Conservation (phyloP, 2,329 filamentous ascomycete genomes). For the Chalaropsis ovoidea region DNA sequence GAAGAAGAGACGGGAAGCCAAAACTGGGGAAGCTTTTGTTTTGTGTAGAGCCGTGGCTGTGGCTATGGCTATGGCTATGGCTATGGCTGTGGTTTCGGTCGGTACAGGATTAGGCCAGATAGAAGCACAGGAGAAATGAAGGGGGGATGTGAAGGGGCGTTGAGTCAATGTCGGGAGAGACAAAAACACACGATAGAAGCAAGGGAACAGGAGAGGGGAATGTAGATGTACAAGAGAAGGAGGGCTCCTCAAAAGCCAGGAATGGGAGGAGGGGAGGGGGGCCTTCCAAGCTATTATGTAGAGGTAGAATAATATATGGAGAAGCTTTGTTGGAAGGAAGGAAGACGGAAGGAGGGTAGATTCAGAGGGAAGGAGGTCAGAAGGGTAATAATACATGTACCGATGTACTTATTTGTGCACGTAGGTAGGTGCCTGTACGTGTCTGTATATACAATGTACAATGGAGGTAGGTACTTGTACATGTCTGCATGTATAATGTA, state of each 20-base stretch:
- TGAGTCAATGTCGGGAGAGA: neutral
- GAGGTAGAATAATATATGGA: neutral
- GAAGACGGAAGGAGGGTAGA: neutral
- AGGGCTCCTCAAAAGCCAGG: neutral
- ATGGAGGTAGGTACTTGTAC: no score
- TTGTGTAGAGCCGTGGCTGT: neutral
- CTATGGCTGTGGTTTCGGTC: neutral
- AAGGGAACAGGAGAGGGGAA: neutral
- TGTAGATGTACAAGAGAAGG: neutral
- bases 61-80: no score
- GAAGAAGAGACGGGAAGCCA: neutral
- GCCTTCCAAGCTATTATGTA: neutral
- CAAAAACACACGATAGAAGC: neutral
- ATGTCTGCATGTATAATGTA: neutral
- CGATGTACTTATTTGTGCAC: neutral
- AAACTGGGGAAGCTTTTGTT: neutral
- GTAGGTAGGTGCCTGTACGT: neutral
- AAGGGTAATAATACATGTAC: neutral
- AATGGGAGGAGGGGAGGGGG: neutral
- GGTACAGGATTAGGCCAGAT: neutral
- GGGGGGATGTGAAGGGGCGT: neutral
- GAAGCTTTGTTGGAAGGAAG: constrained; percentile 1
- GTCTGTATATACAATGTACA: neutral
- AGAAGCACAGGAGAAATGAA: neutral
- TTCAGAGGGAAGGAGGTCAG: neutral